A percentile compares a stretch with the other conserved stretches of the same genome.
These are phyloP conservation scores for Ascoidea asiatica DNA, from an alignment of 805 yeast species.

Conservation along the genomic window DNA sequence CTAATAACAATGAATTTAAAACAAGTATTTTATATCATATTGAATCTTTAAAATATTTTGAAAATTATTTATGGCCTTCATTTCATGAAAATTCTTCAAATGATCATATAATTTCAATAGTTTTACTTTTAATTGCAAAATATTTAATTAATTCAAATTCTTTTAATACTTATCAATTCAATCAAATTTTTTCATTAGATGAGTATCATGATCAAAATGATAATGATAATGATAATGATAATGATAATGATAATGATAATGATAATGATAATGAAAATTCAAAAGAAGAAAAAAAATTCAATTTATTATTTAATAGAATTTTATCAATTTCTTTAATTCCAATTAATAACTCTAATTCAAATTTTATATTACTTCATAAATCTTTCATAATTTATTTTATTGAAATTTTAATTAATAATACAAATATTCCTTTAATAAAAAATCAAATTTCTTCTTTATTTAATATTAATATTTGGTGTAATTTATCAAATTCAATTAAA, in stretches of 20 bases:
- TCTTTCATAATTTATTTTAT: too few relatives aligned
- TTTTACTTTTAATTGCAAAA: constrained; percentile 12
- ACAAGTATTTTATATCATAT: neutral
- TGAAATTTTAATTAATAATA: too few relatives aligned
- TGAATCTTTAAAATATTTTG: constrained; percentile 1
- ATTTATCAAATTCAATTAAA: neutral
- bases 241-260: neutral
- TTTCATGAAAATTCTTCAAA: constrained; percentile 26
- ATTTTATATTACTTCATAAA: neutral
- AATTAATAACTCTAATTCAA: too few relatives aligned
- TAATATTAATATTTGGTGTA: too few relatives aligned
- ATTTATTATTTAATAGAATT: neutral
- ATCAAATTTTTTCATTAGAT: constrained; percentile 8
- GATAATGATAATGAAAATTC: neutral
- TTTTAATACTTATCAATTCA: constrained; percentile 3
- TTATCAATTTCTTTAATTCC: neutral
- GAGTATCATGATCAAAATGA: neutral
- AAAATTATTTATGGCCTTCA: constrained; percentile 25
- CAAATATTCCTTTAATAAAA: too few relatives aligned
- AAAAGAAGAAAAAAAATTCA: neutral
- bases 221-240: neutral
- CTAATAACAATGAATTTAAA: too few relatives aligned
- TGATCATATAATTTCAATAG: constrained; percentile 25
- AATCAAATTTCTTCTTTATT: too few relatives aligned
- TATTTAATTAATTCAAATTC: too few relatives aligned